phyloP scores from a whole-genome alignment of 345 rosid genomes.

The Viola odorata region DNA sequence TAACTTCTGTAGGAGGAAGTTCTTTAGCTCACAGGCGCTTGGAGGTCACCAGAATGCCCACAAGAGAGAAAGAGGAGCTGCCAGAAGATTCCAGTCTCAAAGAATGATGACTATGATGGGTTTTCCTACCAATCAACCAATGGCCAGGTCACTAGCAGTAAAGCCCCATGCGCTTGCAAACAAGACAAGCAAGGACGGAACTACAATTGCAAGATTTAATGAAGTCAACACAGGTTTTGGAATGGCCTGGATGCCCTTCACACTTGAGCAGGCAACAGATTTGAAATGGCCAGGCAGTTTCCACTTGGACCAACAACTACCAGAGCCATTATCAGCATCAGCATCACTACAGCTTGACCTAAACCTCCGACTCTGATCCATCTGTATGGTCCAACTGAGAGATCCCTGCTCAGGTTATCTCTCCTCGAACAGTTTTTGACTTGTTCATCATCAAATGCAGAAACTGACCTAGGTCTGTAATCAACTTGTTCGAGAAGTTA shows the following conservation, averaged over 20 bases:
- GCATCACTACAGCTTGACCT: slow-evolving; percentile 46
- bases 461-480: slow-evolving; percentile 25
- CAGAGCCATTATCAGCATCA: slow-evolving; percentile 30
- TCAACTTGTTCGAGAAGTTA: slow-evolving; percentile 5
- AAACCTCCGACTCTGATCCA: slow-evolving; percentile 50
- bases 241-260: slow-evolving; percentile 34
- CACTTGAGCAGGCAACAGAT: slow-evolving; percentile 37
- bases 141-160: slow-evolving; percentile 48
- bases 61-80: slow-evolving; percentile 69
- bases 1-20: slow-evolving; percentile 69
- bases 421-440: slow-evolving; percentile 9
- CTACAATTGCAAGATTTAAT: slow-evolving; percentile 34
- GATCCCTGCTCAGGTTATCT: slow-evolving; percentile 9
- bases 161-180: slow-evolving; percentile 51
- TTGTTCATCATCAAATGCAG: slow-evolving; percentile 18
- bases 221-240: slow-evolving; percentile 31
- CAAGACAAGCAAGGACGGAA: slow-evolving; percentile 39
- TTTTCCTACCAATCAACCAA: slow-evolving; percentile 26
- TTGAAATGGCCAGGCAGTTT: slow-evolving; percentile 76
- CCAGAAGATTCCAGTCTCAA: slow-evolving; percentile 55
- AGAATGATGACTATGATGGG: slow-evolving; percentile 49
- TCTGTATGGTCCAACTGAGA: slow-evolving; percentile 8
- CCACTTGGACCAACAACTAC: slow-evolving; percentile 40
- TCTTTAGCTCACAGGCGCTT: slow-evolving; percentile 67
- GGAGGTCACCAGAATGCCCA: slow-evolving; percentile 88